Base-by-base conservation (phyloP, 2,329 filamentous ascomycete species). In the Phoma sp. region DNA sequence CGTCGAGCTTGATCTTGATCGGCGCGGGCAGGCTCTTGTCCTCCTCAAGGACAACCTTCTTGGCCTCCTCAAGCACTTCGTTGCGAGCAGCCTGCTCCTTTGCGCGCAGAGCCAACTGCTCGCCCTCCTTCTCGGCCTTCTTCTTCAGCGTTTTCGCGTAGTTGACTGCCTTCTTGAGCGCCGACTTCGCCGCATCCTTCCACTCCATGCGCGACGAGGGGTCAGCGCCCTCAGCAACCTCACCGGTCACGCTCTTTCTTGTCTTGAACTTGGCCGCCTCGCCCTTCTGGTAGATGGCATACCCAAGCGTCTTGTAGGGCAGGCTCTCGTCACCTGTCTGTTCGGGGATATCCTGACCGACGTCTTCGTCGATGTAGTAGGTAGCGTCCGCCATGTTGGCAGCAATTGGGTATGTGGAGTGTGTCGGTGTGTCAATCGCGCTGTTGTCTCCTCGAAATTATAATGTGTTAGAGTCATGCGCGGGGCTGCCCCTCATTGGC, bases 111-210 rank as follows among this genome's bases (percentile, higher is more conserved):
- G 88, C 86, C 49, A 87, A 88, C 60, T 86, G 79, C 71, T 92
- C 88, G 64, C 88, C 83, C 75, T 90, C 89, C 78, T 92, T 92
- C 65, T 85, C 85, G 37, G 89, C 83, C 83, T 96, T 96, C 83
- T 92, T 93, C 84, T 91, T 90, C 76, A 91, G 86, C 60, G 83
- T 82, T 63, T 92, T 90, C 61, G 86, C 86, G 60, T 87, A 86
- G 74, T 87, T 87, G 79, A 86, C 85, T 4, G 89, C 90, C 78
- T 96, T 96, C 82, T 96, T 96, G 72, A 92, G 76, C 18, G 91
- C 91, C 56, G 89, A 90, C 80, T 95, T 96, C 56, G 90, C 88
- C 17, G 87, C 89, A 49, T 89, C 87, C 79, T 93, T 93, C 89
- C 89, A 96, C 65, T 86, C 83, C 60, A 88, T 76, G 61, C 85